phyloP scores from a whole-genome alignment of 108 stramenopile species.

The Conticribra weissflogii region DNA sequence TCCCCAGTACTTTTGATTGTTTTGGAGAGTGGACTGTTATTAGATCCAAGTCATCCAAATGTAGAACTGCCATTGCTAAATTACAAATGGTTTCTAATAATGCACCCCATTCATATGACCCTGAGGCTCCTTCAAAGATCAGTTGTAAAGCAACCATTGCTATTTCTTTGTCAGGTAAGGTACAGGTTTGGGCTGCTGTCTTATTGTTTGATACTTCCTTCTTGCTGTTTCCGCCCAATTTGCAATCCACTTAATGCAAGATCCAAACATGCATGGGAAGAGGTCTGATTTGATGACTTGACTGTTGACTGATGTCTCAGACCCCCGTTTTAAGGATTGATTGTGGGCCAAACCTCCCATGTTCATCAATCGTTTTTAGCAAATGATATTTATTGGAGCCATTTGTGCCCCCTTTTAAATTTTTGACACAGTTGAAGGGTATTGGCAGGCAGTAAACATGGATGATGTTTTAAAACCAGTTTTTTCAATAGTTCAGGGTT shows the following conservation, averaged over 20 bases:
- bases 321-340: conserved; percentile 9
- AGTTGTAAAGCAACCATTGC: conserved; percentile 9
- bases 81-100: conserved; percentile 19
- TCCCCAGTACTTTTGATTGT: conserved; percentile 4
- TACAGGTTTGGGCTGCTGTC: conserved; percentile 9
- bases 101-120: conserved; percentile 18
- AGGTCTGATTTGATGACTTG: not conserved
- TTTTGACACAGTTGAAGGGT: not conserved
- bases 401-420: not conserved
- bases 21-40: not conserved
- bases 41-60: conserved; percentile 13
- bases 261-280: conserved; percentile 3
- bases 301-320: conserved; percentile 11
- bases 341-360: conserved; percentile 14
- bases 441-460: conserved; percentile 7
- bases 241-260: conserved; percentile 23
- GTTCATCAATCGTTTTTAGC: conserved; percentile 18
- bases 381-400: conserved; percentile 19
- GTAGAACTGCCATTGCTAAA: conserved; percentile 3
- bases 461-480: not conserved
- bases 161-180: not conserved
- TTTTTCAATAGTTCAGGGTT: conserved; percentile 3
- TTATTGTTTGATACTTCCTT: not conserved
- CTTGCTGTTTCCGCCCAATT: conserved; percentile 18
- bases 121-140: conserved; percentile 16